A percentile compares a stretch with the other conserved stretches of the same genome.
Conservation (phyloP, 108 stramenopile genomes). For the Cafeteria roenbergensis region DNA sequence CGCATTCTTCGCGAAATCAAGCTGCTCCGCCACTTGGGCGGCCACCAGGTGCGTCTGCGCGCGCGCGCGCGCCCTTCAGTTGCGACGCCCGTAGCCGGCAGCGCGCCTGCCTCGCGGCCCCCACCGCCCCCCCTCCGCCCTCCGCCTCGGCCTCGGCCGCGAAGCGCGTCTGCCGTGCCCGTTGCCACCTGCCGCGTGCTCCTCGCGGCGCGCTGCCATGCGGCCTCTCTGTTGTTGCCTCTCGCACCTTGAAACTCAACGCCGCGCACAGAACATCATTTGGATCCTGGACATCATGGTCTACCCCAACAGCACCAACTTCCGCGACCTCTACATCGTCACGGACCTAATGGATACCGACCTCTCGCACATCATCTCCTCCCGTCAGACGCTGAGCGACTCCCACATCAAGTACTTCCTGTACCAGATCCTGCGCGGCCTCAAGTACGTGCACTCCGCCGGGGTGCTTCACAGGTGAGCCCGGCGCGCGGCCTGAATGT, state of each 20-base stretch:
- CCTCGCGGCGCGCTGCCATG: too few relatives aligned
- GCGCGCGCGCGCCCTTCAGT: too few relatives aligned
- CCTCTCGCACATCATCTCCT: constrained; percentile 22
- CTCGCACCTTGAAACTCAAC: too few relatives aligned
- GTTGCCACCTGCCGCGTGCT: too few relatives aligned
- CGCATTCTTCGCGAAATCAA: constrained; percentile 48
- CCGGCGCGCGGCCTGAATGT: too few relatives aligned
- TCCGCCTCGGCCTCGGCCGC: too few relatives aligned
- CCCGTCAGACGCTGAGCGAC: constrained; percentile 36
- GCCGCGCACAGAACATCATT: constrained; percentile 43
- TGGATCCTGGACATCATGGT: constrained; percentile 42
- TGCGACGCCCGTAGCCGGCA: too few relatives aligned
- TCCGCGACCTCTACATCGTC: constrained; percentile 56
- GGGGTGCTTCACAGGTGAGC: constrained; percentile 23
- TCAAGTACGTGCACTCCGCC: constrained; percentile 49
- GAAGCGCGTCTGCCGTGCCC: too few relatives aligned
- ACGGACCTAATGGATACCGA: constrained; percentile 46
- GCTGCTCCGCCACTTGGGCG: constrained; percentile 41
- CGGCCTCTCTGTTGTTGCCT: too few relatives aligned
- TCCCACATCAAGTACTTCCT: constrained; percentile 48
- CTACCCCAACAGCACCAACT: constrained; percentile 64
- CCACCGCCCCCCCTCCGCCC: too few relatives aligned
- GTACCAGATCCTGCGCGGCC: constrained; percentile 49
- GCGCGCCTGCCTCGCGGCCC: too few relatives aligned
- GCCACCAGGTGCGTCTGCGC: too few relatives aligned